phyloP scores from a whole-genome alignment of 495 filamentous ascomycete genomes.

The Platismatia glauca region DNA sequence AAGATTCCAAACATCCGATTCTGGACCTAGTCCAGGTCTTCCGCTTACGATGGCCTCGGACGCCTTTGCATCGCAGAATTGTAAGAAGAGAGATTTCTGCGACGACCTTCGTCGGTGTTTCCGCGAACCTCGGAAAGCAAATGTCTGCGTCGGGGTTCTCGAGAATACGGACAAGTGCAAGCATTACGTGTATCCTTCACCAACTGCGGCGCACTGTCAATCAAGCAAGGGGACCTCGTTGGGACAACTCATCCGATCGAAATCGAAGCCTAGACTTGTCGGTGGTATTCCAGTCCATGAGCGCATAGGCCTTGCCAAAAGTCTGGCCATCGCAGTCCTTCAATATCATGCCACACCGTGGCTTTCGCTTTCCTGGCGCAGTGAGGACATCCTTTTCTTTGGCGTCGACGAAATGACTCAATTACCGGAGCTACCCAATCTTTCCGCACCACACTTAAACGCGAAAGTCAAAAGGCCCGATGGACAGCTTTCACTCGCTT shows the following conservation, averaged over 20 bases:
- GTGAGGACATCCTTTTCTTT: constrained; percentile 30
- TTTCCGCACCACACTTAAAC: constrained; percentile 29
- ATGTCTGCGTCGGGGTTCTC: constrained; percentile 23
- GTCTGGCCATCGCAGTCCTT: constrained; percentile 29
- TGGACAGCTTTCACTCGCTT: not conserved
- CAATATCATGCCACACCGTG: constrained; percentile 34
- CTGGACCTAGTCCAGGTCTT: not conserved
- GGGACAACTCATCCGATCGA: constrained; percentile 14
- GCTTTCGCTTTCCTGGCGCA: constrained; percentile 28
- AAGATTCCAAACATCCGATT: constrained; percentile 12
- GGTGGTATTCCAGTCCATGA: constrained; percentile 20
- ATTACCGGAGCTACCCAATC: not conserved
- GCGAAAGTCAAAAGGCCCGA: constrained; percentile 17
- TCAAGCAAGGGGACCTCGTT: constrained; percentile 15
- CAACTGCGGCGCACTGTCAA: not conserved
- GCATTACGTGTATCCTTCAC: constrained; percentile 24
- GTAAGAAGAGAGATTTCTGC: constrained; percentile 23
- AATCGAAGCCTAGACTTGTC: not conserved
- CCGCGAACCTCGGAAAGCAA: not conserved
- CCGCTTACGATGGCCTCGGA: not conserved
- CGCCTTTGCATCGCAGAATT: constrained; percentile 11
- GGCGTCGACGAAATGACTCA: not conserved
- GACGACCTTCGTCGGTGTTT: constrained; percentile 19
- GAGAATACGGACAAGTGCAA: constrained; percentile 18
- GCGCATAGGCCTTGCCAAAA: constrained; percentile 28